A percentile compares a stretch with the other conserved stretches of the same genome.
phyloP scores from a whole-genome alignment of 768 basidiomycete genomes.

The Russula emetica region DNA sequence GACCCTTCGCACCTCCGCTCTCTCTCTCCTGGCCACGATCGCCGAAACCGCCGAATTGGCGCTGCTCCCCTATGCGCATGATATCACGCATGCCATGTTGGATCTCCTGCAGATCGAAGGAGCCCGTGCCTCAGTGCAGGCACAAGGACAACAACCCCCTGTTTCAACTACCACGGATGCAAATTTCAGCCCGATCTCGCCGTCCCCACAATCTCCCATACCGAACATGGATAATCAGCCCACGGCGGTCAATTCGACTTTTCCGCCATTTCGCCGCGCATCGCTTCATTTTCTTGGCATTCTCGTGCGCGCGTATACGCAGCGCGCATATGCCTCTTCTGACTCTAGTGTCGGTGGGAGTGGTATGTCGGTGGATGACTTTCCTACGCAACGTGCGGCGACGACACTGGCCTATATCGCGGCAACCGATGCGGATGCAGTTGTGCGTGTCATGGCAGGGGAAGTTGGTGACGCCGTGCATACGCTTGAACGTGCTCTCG shows the following conservation, averaged over 20 bases:
- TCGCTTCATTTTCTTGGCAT: conserved; percentile 78
- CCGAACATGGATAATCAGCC: conserved; percentile 54
- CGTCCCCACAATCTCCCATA: not conserved
- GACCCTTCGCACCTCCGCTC: conserved; percentile 61
- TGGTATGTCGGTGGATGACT: conserved; percentile 3
- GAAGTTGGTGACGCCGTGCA: conserved; percentile 26
- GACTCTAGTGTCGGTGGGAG: not conserved
- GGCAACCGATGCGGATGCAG: conserved; percentile 21
- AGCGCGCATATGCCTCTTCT: conserved; percentile 40
- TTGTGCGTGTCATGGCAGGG: conserved; percentile 27
- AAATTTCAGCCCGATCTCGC: not conserved
- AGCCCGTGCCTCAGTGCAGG: conserved; percentile 32
- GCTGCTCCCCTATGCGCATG: conserved; percentile 55
- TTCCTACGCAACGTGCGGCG: conserved; percentile 20
- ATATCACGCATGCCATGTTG: conserved; percentile 63
- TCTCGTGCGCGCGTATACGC: conserved; percentile 57
- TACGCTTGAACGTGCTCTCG: conserved; percentile 14
- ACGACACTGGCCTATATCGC: conserved; percentile 26
- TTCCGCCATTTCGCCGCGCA: conserved; percentile 79
- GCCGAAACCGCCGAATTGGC: conserved; percentile 60
- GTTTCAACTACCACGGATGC: conserved; percentile 4
- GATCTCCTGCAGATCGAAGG: conserved; percentile 72
- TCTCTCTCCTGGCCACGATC: conserved; percentile 71
- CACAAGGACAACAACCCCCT: not conserved
- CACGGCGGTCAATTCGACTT: conserved; percentile 53